Conservation (phyloP, 495 filamentous ascomycete species). For the Corynascus novoguineensis region DNA sequence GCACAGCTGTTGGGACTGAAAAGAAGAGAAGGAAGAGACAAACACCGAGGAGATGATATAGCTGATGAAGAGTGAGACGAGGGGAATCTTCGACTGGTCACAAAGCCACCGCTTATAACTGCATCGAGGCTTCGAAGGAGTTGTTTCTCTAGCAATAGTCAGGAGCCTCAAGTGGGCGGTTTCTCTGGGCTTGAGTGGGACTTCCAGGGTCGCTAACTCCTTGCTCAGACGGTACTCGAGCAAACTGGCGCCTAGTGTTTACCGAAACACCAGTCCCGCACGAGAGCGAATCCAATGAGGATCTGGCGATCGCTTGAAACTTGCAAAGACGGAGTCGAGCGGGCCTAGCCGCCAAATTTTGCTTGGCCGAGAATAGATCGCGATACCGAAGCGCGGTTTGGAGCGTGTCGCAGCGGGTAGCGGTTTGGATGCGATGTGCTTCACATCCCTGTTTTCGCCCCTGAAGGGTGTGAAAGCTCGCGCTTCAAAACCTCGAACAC, state of each 20-base stretch:
- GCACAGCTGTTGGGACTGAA: conserved; percentile 25
- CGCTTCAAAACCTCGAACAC: neutral
- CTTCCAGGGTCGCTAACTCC: neutral
- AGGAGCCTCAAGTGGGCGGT: neutral
- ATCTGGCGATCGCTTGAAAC: neutral
- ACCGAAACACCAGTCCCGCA: neutral
- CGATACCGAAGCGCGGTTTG: conserved; percentile 5
- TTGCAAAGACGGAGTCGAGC: neutral
- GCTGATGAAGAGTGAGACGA: neutral
- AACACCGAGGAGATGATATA: conserved; percentile 5
- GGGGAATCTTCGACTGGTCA: neutral
- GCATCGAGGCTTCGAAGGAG: no score
- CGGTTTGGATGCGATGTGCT: neutral
- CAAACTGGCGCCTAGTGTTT: neutral
- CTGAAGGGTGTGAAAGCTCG: neutral
- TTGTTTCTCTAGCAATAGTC: neutral
- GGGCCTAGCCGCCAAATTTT: neutral
- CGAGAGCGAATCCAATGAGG: neutral
- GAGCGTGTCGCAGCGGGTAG: conserved; percentile 2
- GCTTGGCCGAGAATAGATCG: neutral
- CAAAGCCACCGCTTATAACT: no score
- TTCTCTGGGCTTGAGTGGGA: neutral
- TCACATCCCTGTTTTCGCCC: conserved; percentile 8
- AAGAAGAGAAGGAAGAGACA: neutral
- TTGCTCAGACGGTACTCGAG: neutral